Percentiles rank a stretch among this genome's conserved stretches.
Evolutionary conservation across 768 basidiomycete genomes (phyloP).

Genomic region (Hericium rajendrae): DNA sequence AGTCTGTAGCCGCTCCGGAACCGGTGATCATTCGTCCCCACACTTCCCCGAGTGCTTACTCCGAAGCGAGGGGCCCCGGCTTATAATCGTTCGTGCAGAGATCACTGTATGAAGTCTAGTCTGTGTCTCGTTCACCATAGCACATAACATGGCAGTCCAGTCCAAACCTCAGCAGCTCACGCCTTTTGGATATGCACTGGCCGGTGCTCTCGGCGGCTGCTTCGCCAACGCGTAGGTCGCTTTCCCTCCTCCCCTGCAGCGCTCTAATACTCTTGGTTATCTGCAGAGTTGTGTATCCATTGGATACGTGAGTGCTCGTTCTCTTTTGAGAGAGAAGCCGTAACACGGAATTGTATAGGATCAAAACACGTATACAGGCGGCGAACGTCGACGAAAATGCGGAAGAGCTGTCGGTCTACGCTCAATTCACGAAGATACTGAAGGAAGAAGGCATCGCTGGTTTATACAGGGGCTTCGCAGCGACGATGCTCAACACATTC

Average conservation of each 20-base stretch:
- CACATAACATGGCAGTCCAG: conserved; percentile 26
- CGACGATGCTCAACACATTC: conserved; percentile 98
- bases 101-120: too few relatives aligned
- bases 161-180: conserved; percentile 53
- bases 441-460: conserved; percentile 75
- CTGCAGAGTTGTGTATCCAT: conserved; percentile 79
- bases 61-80: too few relatives aligned
- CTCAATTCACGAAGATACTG: conserved; percentile 61
- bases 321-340: too few relatives aligned
- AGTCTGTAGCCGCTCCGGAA: too few relatives aligned
- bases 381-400: conserved; percentile 44
- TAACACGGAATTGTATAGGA: conserved; percentile 32
- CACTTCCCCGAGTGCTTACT: too few relatives aligned
- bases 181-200: conserved; percentile 81
- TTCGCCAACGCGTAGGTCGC: conserved; percentile 81
- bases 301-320: conserved; percentile 52
- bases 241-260: neutral
- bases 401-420: conserved; percentile 41
- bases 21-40: too few relatives aligned
- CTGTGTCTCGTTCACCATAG: too few relatives aligned
- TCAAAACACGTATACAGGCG: conserved; percentile 94
- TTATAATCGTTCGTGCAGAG: too few relatives aligned
- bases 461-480: conserved; percentile 85
- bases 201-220: conserved; percentile 89
- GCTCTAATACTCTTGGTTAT: neutral